These are phyloP conservation scores for Cyberlindnera mississippiensis DNA, from an alignment of 805 yeast genomes.

Conservation along the genomic window DNA sequence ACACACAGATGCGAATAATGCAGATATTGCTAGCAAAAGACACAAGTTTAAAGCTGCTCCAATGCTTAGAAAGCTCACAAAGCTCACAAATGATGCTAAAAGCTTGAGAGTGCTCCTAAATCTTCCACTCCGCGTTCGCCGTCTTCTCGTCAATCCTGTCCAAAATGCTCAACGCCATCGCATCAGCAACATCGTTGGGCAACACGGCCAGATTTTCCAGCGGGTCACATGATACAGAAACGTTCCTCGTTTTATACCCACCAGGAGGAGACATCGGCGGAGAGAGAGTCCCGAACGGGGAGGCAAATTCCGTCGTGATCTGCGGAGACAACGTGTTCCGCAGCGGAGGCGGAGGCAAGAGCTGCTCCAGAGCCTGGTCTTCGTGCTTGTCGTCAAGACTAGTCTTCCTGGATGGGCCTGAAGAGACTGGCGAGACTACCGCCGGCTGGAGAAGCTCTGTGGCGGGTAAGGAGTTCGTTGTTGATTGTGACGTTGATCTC, in stretches of 20 bases:
- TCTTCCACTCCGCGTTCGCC: slow-evolving; percentile 24
- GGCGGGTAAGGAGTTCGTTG: background rate
- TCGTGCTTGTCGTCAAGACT: slow-evolving; percentile 4
- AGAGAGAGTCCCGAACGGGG: slow-evolving; percentile 9
- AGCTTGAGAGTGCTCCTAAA: too few relatives aligned
- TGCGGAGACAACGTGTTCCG: background rate
- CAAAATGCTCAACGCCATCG: slow-evolving; percentile 27
- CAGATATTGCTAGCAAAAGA: too few relatives aligned
- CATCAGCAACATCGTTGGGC: slow-evolving; percentile 26
- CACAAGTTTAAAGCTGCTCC: too few relatives aligned
- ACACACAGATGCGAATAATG: too few relatives aligned
- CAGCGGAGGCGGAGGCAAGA: slow-evolving; percentile 11
- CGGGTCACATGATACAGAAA: slow-evolving; percentile 15
- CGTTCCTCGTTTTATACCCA: slow-evolving; percentile 1
- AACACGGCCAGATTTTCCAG: slow-evolving; percentile 7
- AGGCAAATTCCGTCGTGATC: slow-evolving; percentile 4
- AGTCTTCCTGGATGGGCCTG: slow-evolving; percentile 5
- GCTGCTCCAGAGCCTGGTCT: slow-evolving; percentile 6
- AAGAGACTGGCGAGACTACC: background rate
- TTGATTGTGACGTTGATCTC: slow-evolving; percentile 1
- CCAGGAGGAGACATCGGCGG: slow-evolving; percentile 17
- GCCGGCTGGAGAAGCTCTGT: background rate
- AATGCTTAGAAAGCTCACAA: too few relatives aligned
- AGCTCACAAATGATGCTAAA: too few relatives aligned
- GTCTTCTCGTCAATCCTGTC: slow-evolving; percentile 23